phyloP scores from a whole-genome alignment of 306 rosid species.

The Heteromeles arbutifolia region DNA sequence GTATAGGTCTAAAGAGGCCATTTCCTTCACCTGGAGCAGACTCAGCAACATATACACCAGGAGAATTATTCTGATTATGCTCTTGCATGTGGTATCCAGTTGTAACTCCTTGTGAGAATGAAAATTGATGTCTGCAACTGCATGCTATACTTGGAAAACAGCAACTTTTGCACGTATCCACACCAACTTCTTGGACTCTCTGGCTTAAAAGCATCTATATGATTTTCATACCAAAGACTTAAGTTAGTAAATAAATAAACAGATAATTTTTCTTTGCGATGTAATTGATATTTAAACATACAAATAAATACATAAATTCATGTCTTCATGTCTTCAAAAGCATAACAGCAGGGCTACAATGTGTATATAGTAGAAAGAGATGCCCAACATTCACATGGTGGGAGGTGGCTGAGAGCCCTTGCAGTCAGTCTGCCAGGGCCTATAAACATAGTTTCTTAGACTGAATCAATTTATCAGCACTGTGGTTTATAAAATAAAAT shows the following conservation, averaged over 20 bases:
- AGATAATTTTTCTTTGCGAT: not conserved
- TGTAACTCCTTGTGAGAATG: conserved; percentile 59
- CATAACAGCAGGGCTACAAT: not conserved
- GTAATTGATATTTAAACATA: not conserved
- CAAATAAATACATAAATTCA: not conserved
- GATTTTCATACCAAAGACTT: not conserved
- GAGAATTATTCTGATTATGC: conserved; percentile 61
- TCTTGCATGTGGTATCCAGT: conserved; percentile 71
- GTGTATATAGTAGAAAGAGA: not conserved
- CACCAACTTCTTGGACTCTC: conserved; percentile 92
- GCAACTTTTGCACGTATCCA: conserved; percentile 85
- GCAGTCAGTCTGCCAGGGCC: not conserved
- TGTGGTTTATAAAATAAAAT: not conserved
- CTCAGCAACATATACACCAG: conserved; percentile 72
- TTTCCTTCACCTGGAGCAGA: conserved; percentile 69
- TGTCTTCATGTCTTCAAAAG: conserved; percentile 19
- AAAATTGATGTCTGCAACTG: conserved; percentile 74
- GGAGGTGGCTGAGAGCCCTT: not conserved
- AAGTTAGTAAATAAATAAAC: not conserved
- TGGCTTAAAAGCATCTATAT: conserved; percentile 94
- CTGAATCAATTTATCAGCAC: not conserved
- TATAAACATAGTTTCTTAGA: not conserved
- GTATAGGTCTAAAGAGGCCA: conserved; percentile 71
- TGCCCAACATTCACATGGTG: not conserved
- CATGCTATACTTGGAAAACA: conserved; percentile 71